A percentile compares a stretch with the other conserved stretches of the same genome.
Evolutionary conservation across 495 filamentous ascomycete species (phyloP).

Genomic region (Daldinia bambusicola): DNA sequence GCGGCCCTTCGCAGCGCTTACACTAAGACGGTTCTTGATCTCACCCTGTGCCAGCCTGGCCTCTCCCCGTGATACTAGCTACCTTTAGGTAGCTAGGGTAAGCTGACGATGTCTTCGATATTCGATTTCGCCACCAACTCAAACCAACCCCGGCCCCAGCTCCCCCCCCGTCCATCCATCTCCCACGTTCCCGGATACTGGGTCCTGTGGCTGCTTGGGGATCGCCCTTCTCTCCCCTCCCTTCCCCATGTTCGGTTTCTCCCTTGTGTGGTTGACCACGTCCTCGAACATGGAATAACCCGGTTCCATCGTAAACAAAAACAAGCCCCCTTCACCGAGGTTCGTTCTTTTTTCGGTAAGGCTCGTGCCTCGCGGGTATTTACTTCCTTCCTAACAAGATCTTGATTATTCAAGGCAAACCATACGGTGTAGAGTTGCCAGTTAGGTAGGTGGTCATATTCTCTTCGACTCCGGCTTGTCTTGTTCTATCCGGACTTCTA

Average conservation of each 20-base stretch:
- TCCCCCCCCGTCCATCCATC: not conserved
- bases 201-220: not conserved
- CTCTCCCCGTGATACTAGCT: not conserved
- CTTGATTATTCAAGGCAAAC: not conserved
- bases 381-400: not conserved
- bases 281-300: not conserved
- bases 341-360: slow-evolving; percentile 5
- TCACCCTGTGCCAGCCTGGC: no score
- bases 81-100: no score
- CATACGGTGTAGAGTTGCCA: not conserved
- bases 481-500: not conserved
- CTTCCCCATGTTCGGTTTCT: not conserved
- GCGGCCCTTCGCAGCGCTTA: slow-evolving; percentile 22
- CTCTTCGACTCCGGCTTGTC: not conserved
- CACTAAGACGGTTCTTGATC: not conserved
- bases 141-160: no score
- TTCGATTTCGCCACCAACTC: slow-evolving; percentile 1
- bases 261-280: not conserved
- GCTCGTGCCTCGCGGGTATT: slow-evolving; percentile 6
- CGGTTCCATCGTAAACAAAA: slow-evolving; percentile 8
- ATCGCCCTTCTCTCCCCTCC: not conserved
- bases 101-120: slow-evolving; percentile 3
- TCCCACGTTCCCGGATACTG: not conserved
- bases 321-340: not conserved
- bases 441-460: not conserved